Percentiles rank a stretch among this genome's conserved stretches.
These are phyloP conservation scores for Microbotryum saponariae DNA, from an alignment of 1,284 basidiomycete genomes.

Conservation along the genomic window DNA sequence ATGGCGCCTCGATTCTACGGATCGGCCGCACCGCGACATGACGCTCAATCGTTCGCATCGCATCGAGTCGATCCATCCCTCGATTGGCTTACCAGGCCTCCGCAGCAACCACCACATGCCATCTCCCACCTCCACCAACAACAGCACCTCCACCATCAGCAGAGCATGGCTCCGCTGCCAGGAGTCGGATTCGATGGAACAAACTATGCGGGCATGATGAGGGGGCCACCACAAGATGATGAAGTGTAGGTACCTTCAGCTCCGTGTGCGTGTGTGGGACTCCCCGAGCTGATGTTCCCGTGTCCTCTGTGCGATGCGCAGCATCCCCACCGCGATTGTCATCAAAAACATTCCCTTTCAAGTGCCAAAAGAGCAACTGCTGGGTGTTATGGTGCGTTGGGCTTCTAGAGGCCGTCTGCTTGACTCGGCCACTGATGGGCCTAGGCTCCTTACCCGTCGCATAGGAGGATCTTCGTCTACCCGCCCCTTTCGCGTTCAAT, in stretches of 20 bases:
- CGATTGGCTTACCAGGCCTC: background rate
- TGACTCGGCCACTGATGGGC: constrained; percentile 9
- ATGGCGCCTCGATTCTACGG: too few relatives aligned
- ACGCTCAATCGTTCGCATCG: too few relatives aligned
- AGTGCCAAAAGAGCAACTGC: constrained; percentile 88
- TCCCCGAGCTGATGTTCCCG: background rate
- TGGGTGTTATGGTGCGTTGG: constrained; percentile 80
- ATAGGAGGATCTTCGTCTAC: constrained; percentile 82
- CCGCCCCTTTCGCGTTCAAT: constrained; percentile 99
- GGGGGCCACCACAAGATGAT: constrained; percentile 2
- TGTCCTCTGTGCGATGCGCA: constrained; percentile 43
- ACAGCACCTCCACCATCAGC: too few relatives aligned
- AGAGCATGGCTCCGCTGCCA: too few relatives aligned
- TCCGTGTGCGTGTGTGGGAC: background rate
- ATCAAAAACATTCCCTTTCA: constrained; percentile 99
- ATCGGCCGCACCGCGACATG: too few relatives aligned
- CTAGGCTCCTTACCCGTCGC: constrained; percentile 9
- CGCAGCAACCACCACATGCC: background rate
- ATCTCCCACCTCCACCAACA: background rate
- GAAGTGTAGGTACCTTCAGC: constrained; percentile 14
- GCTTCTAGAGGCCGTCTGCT: background rate
- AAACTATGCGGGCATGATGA: background rate
- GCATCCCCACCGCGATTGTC: constrained; percentile 98
- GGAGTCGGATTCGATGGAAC: too few relatives aligned
- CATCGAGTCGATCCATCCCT: too few relatives aligned